Evolutionary conservation across 441 rosid genomes (phyloP).

Genomic region (Raphanus hybrid): DNA sequence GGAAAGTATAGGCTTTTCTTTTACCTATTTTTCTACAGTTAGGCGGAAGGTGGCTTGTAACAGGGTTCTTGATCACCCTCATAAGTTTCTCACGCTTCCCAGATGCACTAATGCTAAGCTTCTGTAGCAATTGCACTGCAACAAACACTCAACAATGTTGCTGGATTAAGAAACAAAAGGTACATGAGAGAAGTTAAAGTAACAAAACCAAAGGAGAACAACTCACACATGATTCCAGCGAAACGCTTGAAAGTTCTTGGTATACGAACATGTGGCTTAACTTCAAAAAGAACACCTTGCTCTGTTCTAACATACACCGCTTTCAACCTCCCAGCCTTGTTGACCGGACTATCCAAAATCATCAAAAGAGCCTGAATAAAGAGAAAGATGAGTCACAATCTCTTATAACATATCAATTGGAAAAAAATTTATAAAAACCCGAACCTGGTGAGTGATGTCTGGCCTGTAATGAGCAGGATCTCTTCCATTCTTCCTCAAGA

Average conservation of each 20-base stretch:
- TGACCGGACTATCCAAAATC: constrained; percentile 83
- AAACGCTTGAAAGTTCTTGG: constrained; percentile 87
- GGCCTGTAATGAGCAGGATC: constrained; percentile 83
- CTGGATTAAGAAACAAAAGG: constrained; percentile 7
- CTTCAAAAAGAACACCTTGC: constrained; percentile 82
- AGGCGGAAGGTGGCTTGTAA: constrained; percentile 49
- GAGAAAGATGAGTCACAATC: constrained; percentile 15
- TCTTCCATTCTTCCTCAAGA: constrained; percentile 68
- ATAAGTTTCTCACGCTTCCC: constrained; percentile 64
- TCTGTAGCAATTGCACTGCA: constrained; percentile 67
- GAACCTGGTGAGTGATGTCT: constrained; percentile 80
- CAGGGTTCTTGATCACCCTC: constrained; percentile 61
- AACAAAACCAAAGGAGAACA: constrained; percentile 27
- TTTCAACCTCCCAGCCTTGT: constrained; percentile 77
- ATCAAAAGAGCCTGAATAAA: constrained; percentile 70
- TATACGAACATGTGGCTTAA: constrained; percentile 80
- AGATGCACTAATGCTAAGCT: constrained; percentile 56
- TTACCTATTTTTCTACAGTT: constrained; percentile 64
- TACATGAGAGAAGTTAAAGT: neutral
- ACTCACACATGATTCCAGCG: constrained; percentile 77
- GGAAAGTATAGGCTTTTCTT: neutral
- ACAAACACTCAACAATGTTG: constrained; percentile 6
- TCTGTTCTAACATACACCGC: constrained; percentile 81
- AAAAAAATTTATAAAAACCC: neutral
- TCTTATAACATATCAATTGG: neutral